These are phyloP conservation scores for Magnusiomyces tetraspermus DNA, from an alignment of 1,139 yeast genomes.

Conservation along the genomic window DNA sequence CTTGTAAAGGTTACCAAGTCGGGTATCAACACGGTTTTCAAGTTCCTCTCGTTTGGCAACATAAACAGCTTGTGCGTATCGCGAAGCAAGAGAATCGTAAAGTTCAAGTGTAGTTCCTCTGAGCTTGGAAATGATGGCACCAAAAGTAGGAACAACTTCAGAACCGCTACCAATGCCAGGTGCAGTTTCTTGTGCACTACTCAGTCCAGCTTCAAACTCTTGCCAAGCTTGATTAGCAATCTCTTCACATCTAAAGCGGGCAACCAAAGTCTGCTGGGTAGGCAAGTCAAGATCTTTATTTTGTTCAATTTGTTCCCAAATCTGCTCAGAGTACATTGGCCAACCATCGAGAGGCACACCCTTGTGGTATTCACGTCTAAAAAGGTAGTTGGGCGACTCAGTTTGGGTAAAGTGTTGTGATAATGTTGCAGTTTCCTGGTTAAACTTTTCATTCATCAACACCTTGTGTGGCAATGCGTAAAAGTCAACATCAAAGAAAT, in stretches of 20 bases:
- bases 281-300: slow-evolving; percentile 94
- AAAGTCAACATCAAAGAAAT: slow-evolving; percentile 79
- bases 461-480: slow-evolving; percentile 79
- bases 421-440: slow-evolving; percentile 49
- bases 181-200: slow-evolving; percentile 17
- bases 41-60: slow-evolving; percentile 48
- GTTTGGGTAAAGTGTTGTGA: slow-evolving; percentile 46
- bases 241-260: slow-evolving; percentile 91
- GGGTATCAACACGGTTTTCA: slow-evolving; percentile 26
- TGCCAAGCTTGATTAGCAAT: slow-evolving; percentile 47
- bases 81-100: slow-evolving; percentile 63
- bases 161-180: slow-evolving; percentile 19
- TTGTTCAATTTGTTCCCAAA: slow-evolving; percentile 90
- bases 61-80: slow-evolving; percentile 60
- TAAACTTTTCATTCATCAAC: slow-evolving; percentile 65
- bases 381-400: slow-evolving; percentile 34
- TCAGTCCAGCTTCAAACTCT: slow-evolving; percentile 38
- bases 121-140: slow-evolving; percentile 21
- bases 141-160: slow-evolving; percentile 25
- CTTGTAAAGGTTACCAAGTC: slow-evolving; percentile 35
- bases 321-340: slow-evolving; percentile 81
- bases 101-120: slow-evolving; percentile 36
- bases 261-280: slow-evolving; percentile 89
- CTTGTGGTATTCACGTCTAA: slow-evolving; percentile 69
- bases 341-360: slow-evolving; percentile 91